A percentile compares a stretch with the other conserved stretches of the same genome.
Conservation (phyloP, 805 yeast genomes). For the Candida fluviatilis region DNA sequence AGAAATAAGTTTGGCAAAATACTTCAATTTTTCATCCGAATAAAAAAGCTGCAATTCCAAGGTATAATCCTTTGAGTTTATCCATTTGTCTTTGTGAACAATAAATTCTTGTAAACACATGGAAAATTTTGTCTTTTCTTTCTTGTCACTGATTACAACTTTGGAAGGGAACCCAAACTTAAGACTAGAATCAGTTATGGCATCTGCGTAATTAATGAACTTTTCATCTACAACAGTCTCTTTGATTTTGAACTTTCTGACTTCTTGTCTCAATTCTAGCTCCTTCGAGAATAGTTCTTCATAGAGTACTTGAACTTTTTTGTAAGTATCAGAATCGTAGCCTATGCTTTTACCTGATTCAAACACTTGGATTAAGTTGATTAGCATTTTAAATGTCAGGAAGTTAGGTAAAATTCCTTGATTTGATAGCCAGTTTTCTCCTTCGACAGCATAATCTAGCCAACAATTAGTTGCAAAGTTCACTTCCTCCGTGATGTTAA, state of each 20-base stretch:
- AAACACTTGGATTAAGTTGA: constrained; percentile 42
- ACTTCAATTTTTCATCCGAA: constrained; percentile 50
- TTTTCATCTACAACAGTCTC: constrained; percentile 28
- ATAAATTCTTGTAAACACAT: constrained; percentile 29
- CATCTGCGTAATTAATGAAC: constrained; percentile 27
- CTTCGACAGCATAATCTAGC: constrained; percentile 47
- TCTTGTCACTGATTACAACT: constrained; percentile 32
- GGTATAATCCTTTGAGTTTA: background rate
- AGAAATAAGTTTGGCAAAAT: constrained; percentile 30
- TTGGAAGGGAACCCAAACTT: constrained; percentile 52
- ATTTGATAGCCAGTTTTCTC: constrained; percentile 46
- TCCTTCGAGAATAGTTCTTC: constrained; percentile 38
- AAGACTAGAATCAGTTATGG: constrained; percentile 52
- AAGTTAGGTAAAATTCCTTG: constrained; percentile 51
- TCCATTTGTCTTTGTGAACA: constrained; percentile 9
- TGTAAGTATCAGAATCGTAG: constrained; percentile 33
- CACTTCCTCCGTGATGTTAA: constrained; percentile 51
- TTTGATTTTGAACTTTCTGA: constrained; percentile 26
- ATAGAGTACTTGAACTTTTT: constrained; percentile 29
- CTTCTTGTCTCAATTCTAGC: constrained; percentile 33
- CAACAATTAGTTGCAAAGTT: constrained; percentile 56
- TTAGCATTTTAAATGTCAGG: constrained; percentile 45
- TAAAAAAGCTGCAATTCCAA: constrained; percentile 44
- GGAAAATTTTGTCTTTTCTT: constrained; percentile 26
- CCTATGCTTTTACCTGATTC: constrained; percentile 26